A percentile compares a stretch with the other conserved stretches of the same genome.
Evolutionary conservation across 352 stramenopile species (phyloP).

Genomic region (Lagenidium giganteum): DNA sequence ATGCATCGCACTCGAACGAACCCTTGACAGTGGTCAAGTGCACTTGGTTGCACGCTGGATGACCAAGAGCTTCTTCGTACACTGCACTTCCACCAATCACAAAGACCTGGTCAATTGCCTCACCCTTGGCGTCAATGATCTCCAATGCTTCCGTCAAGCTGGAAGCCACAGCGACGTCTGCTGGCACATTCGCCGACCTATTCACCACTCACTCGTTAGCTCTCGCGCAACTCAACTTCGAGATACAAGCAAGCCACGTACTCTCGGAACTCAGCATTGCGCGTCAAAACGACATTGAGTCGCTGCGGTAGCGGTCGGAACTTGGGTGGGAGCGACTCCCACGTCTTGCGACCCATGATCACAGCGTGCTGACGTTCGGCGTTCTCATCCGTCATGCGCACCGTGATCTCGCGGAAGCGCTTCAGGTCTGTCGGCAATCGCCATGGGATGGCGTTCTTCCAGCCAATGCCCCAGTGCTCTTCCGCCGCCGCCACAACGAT

Average conservation of each 20-base stretch:
- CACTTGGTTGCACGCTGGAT: conserved; percentile 80
- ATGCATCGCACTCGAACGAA: conserved; percentile 88
- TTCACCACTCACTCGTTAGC: background rate
- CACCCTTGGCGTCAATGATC: conserved; percentile 55
- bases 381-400: conserved; percentile 12
- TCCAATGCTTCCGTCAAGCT: conserved; percentile 91
- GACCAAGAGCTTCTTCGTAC: conserved; percentile 91
- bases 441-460: conserved; percentile 91
- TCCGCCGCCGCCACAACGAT: conserved; percentile 88
- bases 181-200: conserved; percentile 30
- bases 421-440: conserved; percentile 93
- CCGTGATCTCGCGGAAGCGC: conserved; percentile 95
- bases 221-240: background rate
- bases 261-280: conserved; percentile 50
- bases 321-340: conserved; percentile 96
- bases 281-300: conserved; percentile 96
- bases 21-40: conserved; percentile 91
- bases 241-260: conserved; percentile 3
- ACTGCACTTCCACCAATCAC: conserved; percentile 96
- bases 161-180: conserved; percentile 80
- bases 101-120: conserved; percentile 92
- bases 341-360: conserved; percentile 99
- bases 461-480: conserved; percentile 83
- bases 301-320: conserved; percentile 94
- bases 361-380: conserved; percentile 88